Percentiles rank a stretch among this genome's conserved stretches.
Evolutionary conservation across 306 rosid genomes (phyloP).

Genomic region (Ammopiptanthus mongolicus): DNA sequence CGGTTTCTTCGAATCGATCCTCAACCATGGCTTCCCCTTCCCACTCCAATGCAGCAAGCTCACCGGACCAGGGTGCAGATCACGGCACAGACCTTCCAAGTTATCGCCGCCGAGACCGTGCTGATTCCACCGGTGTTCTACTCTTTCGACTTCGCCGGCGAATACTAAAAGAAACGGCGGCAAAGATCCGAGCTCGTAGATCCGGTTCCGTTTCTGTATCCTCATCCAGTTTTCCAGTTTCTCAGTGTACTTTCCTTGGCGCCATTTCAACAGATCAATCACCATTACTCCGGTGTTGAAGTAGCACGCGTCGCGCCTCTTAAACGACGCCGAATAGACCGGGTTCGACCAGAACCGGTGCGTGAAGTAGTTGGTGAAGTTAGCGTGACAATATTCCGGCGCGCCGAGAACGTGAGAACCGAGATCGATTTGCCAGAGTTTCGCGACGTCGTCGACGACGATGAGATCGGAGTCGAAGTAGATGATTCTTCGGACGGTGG

Average conservation of each 20-base stretch:
- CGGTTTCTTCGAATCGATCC: slow-evolving; percentile 69
- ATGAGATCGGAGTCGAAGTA: slow-evolving; percentile 90
- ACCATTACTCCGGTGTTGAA: slow-evolving; percentile 98
- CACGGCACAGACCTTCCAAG: slow-evolving; percentile 65
- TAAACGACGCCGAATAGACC: slow-evolving; percentile 43
- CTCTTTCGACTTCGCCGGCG: slow-evolving; percentile 71
- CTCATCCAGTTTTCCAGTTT: slow-evolving; percentile 82
- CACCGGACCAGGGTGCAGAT: slow-evolving; percentile 85
- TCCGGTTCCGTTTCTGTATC: slow-evolving; percentile 70
- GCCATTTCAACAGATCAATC: slow-evolving; percentile 77
- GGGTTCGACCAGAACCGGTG: slow-evolving; percentile 62
- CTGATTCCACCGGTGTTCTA: slow-evolving; percentile 94
- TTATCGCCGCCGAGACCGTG: slow-evolving; percentile 94
- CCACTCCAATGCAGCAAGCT: slow-evolving; percentile 95
- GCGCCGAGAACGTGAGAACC: slow-evolving; percentile 66
- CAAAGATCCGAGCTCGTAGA: slow-evolving; percentile 81
- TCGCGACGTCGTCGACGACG: slow-evolving; percentile 85
- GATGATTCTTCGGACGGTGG: slow-evolving; percentile 57
- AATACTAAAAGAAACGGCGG: slow-evolving; percentile 86
- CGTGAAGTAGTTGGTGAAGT: slow-evolving; percentile 84
- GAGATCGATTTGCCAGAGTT: slow-evolving; percentile 71
- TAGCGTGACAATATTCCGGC: slow-evolving; percentile 92
- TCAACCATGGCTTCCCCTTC: slow-evolving; percentile 90
- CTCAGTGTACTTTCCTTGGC: slow-evolving; percentile 63
- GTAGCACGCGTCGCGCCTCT: slow-evolving; percentile 57